These are phyloP conservation scores for Phytophthora parvispora DNA, from an alignment of 352 stramenopile species.

Conservation along the genomic window DNA sequence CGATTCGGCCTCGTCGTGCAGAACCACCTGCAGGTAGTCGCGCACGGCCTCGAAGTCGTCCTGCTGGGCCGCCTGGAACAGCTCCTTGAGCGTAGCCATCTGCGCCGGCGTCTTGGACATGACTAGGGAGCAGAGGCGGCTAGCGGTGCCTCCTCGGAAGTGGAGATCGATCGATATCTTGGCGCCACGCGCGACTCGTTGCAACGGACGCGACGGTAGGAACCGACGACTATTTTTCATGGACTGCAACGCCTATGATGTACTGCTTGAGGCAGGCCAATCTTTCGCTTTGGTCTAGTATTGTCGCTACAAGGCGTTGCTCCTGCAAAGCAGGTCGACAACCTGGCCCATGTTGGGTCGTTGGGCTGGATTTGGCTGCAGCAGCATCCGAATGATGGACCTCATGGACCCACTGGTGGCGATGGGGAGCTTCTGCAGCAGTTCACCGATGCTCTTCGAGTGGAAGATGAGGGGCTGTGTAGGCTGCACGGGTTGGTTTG, in stretches of 20 bases:
- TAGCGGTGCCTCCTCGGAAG: constrained; percentile 7
- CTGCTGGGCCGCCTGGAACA: constrained; percentile 77
- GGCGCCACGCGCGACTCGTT: constrained; percentile 3
- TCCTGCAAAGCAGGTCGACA: constrained; percentile 54
- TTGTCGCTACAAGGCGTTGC: constrained; percentile 2
- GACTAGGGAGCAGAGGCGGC: background rate
- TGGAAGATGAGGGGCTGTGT: constrained; percentile 40
- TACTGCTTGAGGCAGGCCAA: background rate
- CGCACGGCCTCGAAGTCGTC: constrained; percentile 72
- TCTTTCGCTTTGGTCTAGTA: background rate
- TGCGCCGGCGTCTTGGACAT: constrained; percentile 25
- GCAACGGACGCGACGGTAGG: constrained; percentile 23
- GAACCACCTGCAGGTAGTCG: constrained; percentile 66
- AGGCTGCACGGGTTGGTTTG: constrained; percentile 4
- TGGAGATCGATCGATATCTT: constrained; percentile 19
- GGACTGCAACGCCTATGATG: background rate
- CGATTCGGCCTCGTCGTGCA: constrained; percentile 46
- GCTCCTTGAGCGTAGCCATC: constrained; percentile 62
- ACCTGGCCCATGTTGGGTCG: constrained; percentile 71
- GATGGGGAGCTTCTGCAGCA: constrained; percentile 62
- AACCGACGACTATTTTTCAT: constrained; percentile 23
- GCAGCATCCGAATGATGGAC: constrained; percentile 71
- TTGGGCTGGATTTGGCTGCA: constrained; percentile 67
- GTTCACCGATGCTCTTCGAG: constrained; percentile 47
- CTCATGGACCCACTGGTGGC: constrained; percentile 47